These are phyloP conservation scores for Pseudopyricularia cyperi DNA, from an alignment of 2,329 filamentous ascomycete species.

Conservation along the genomic window DNA sequence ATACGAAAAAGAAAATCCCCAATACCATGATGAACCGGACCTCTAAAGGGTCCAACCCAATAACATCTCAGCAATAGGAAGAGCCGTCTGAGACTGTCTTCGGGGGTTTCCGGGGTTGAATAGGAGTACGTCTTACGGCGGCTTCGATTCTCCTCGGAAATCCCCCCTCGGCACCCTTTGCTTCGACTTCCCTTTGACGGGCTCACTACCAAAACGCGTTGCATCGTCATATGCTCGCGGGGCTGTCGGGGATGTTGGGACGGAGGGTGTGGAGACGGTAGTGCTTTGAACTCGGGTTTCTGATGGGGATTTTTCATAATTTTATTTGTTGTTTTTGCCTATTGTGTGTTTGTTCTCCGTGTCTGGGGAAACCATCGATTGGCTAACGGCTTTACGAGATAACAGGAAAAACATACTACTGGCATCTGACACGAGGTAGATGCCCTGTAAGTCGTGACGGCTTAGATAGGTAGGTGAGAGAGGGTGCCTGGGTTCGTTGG, in stretches of 20 bases:
- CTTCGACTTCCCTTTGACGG: not conserved
- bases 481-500: too few species aligned
- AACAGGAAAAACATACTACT: not conserved
- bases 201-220: conserved; percentile 9
- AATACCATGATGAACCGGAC: conserved; percentile 21
- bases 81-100: conserved; percentile 26
- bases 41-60: conserved; percentile 14
- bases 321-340: not conserved
- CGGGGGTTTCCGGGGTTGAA: conserved; percentile 1
- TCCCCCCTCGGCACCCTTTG: conserved; percentile 5
- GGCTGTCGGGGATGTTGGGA: conserved; percentile 9
- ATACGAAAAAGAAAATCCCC: not conserved
- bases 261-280: conserved; percentile 18
- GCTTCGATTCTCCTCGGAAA: not conserved
- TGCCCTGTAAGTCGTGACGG: too few species aligned
- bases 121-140: not conserved
- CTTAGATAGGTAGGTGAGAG: too few species aligned
- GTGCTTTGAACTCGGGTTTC: conserved; percentile 27
- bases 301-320: conserved; percentile 13
- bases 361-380: not conserved
- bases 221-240: conserved; percentile 23
- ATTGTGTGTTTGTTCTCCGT: not conserved
- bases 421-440: too few species aligned
- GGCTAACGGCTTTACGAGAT: not conserved
- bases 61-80: conserved; percentile 20